A percentile compares a stretch with the other conserved stretches of the same genome.
Evolutionary conservation across 306 rosid genomes (phyloP).

Genomic region (Inga oerstediana): DNA sequence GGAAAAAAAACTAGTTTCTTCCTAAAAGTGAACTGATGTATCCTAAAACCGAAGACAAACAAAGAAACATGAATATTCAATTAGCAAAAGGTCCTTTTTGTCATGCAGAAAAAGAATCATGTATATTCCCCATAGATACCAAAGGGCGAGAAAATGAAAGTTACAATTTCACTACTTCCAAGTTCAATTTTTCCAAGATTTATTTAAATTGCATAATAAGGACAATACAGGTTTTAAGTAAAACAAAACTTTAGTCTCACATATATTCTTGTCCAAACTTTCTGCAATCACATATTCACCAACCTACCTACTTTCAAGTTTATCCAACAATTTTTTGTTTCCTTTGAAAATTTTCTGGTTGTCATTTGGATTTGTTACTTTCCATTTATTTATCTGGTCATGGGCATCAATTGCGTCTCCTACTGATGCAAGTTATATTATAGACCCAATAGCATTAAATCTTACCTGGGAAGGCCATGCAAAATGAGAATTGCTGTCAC

Average conservation of each 20-base stretch:
- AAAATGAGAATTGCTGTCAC: constrained; percentile 94
- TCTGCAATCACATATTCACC: neutral
- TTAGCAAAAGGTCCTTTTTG: neutral
- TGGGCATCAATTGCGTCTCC: neutral
- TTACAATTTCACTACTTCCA: neutral
- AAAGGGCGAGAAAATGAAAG: neutral
- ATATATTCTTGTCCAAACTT: neutral
- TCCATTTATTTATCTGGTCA: constrained; percentile 4
- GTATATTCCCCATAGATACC: neutral
- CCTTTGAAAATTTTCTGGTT: neutral
- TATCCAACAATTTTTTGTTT: neutral
- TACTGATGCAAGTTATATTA: neutral
- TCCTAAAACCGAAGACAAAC: neutral
- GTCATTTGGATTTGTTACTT: constrained; percentile 10
- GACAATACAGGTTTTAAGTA: neutral
- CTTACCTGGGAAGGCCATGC: constrained; percentile 94
- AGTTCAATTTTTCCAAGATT: neutral
- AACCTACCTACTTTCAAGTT: neutral
- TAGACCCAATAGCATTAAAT: constrained; percentile 10
- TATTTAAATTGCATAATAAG: neutral
- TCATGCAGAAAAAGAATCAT: neutral
- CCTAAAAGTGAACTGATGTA: neutral
- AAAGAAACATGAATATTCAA: neutral
- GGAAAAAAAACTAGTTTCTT: neutral
- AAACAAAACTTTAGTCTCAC: neutral